Evolutionary conservation across 768 basidiomycete species (phyloP).

Genomic region (Amanita rubescens): DNA sequence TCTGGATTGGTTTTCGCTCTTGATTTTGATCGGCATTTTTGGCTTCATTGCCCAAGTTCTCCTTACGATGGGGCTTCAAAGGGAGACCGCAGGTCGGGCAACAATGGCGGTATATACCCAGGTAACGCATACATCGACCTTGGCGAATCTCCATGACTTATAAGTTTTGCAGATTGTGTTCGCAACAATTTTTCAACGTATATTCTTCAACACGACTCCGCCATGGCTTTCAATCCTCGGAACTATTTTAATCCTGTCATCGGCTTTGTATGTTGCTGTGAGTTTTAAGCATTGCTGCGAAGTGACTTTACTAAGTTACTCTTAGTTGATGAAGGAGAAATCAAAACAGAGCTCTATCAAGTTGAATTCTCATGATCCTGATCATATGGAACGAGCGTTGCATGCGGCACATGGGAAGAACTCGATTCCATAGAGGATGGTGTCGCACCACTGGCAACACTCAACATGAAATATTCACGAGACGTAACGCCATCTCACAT

Average conservation of each 20-base stretch:
- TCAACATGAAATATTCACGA: no score
- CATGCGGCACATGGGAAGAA: background rate
- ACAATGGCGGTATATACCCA: constrained; percentile 47
- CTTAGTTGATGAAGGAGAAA: background rate
- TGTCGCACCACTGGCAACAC: no score
- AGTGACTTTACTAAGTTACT: background rate
- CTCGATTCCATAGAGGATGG: no score
- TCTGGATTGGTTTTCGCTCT: constrained; percentile 36
- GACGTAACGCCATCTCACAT: no score
- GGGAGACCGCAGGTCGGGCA: constrained; percentile 55
- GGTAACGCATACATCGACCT: constrained; percentile 7
- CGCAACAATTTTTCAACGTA: constrained; percentile 2
- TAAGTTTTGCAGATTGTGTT: background rate
- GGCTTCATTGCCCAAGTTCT: constrained; percentile 46
- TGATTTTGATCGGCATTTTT: constrained; percentile 44
- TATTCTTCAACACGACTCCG: constrained; percentile 7
- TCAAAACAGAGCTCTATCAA: background rate
- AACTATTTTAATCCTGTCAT: constrained; percentile 4
- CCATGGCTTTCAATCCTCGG: constrained; percentile 3
- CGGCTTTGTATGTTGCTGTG: constrained; percentile 9
- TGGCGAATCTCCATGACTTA: background rate
- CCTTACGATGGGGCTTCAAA: constrained; percentile 40
- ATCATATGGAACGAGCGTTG: constrained; percentile 1
- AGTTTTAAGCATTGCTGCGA: background rate
- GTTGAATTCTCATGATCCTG: constrained; percentile 1